These are phyloP conservation scores for Pseudogymnoascus sp. DNA, from an alignment of 2,329 filamentous ascomycete species.

Conservation along the genomic window DNA sequence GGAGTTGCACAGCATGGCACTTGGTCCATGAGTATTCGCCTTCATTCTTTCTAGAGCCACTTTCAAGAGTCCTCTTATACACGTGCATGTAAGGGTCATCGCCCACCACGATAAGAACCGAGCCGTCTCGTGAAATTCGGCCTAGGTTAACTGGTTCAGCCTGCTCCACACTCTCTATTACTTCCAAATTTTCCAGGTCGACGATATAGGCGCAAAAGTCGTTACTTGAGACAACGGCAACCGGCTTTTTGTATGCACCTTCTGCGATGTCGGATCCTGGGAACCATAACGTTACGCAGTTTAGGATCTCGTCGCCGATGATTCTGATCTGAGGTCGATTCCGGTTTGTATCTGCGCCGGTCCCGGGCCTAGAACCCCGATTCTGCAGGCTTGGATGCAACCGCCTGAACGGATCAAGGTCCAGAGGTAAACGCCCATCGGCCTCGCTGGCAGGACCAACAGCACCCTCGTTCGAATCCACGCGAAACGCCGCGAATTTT, in stretches of 20 bases:
- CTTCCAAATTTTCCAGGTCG: slow-evolving; percentile 59
- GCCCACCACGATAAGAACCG: slow-evolving; percentile 71
- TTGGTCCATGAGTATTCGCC: slow-evolving; percentile 41
- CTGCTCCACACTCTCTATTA: slow-evolving; percentile 64
- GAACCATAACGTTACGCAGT: slow-evolving; percentile 59
- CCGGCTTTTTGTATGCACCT: slow-evolving; percentile 41
- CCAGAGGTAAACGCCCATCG: slow-evolving; percentile 43
- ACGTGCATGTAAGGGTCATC: slow-evolving; percentile 84
- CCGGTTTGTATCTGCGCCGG: not conserved
- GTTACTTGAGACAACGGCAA: slow-evolving; percentile 82
- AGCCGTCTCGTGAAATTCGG: slow-evolving; percentile 84
- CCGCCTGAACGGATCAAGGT: slow-evolving; percentile 32
- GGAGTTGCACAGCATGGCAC: slow-evolving; percentile 46
- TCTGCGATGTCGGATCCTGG: slow-evolving; percentile 29
- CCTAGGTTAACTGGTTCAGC: slow-evolving; percentile 88
- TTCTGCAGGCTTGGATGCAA: slow-evolving; percentile 3
- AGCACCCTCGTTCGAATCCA: slow-evolving; percentile 27
- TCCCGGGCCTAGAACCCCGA: not conserved
- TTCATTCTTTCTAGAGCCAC: slow-evolving; percentile 18
- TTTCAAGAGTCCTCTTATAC: slow-evolving; percentile 47
- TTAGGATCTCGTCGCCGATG: slow-evolving; percentile 54
- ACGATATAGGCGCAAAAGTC: slow-evolving; percentile 85
- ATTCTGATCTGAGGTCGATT: slow-evolving; percentile 38
- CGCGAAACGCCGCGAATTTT: slow-evolving; percentile 54
- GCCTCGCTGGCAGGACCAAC: slow-evolving; percentile 27